These are phyloP conservation scores for Beauveria sp. DNA, from an alignment of 2,329 filamentous ascomycete species.

Conservation along the genomic window DNA sequence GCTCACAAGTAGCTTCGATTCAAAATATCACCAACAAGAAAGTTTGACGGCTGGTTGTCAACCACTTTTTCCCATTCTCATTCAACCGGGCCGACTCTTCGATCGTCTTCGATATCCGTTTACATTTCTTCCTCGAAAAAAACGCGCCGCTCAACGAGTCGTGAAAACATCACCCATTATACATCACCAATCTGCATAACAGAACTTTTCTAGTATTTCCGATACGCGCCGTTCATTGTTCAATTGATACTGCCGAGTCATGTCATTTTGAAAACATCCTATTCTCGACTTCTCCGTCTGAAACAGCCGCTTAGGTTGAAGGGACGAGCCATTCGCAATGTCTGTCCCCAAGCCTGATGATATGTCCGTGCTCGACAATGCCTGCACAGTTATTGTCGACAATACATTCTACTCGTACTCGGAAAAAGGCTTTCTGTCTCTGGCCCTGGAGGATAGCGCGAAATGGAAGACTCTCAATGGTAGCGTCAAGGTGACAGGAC, in stretches of 20 bases:
- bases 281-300: not conserved
- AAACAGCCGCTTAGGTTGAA: slow-evolving; percentile 3
- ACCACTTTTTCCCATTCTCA: not conserved
- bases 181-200: not conserved
- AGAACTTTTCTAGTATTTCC: not conserved
- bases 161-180: not conserved
- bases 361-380: slow-evolving; percentile 57
- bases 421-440: slow-evolving; percentile 63
- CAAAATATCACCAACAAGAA: not conserved
- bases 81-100: not conserved
- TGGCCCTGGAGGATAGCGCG: slow-evolving; percentile 60
- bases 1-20: not conserved
- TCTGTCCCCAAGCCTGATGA: slow-evolving; percentile 58
- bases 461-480: slow-evolving; percentile 61
- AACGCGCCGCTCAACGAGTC: not conserved
- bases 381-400: slow-evolving; percentile 75
- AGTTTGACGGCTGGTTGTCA: slow-evolving; percentile 2
- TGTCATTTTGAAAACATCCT: slow-evolving; percentile 20
- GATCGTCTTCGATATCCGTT: not conserved
- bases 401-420: slow-evolving; percentile 83
- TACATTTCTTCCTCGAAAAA: not conserved
- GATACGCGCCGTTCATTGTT: not conserved
- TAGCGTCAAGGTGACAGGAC: slow-evolving; percentile 66
- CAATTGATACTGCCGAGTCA: slow-evolving; percentile 26
- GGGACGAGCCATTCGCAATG: slow-evolving; percentile 41